Evolutionary conservation across 371 early-diverging fungal species (phyloP), one percentile per base, ranked within the genome.

Genomic region (Rhizopus microsporus): DNA sequence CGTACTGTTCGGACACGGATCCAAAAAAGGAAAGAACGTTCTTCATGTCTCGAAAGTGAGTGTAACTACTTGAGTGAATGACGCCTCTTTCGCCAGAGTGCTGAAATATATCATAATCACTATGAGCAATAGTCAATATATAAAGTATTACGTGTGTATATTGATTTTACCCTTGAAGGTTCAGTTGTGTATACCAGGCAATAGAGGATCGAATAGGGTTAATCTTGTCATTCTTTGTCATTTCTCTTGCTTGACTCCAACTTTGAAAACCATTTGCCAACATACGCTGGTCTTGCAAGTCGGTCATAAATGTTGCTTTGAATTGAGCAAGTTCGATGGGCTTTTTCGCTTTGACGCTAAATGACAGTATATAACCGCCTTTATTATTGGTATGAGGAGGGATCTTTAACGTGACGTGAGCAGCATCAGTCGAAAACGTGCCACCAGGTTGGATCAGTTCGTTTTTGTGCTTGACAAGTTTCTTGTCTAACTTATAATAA

Each of bases 181-280:
- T 73, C n/a, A 61, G 51, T 23, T 79, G 79, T 0, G 76, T 79
- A 51, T 69, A 61, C 64, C 65, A 70, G 33, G 76, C 70, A 23
- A 79, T 61, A 4, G 67, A 52, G 0, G 68, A 63, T 7, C 65
- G 76, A 48, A 79, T 79, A 7, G 68, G 60, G 6, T 60, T 64
- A 38, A 79, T 74, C 40, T 65, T 60, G 40, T 71, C 65, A 3
- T 63, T 54, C 4, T 56, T 51, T 17, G 57, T 61, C 32, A 75
- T 44, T 53, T 79, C 79, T 34, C 68, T 52, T 4, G 79, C 64
- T 49, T 79, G 79, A 56, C 80, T 79, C 84, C 84, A 84, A 38
- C 78, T 79, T 54, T 84, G 81, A 53, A 81, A 84, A 0, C 84
- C 84, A 52, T 84, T 84, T 7, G 84, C 80, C 45, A 81, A 63